Conservation (phyloP, 1,139 yeast species). For the Suhomyces atakaporum region DNA sequence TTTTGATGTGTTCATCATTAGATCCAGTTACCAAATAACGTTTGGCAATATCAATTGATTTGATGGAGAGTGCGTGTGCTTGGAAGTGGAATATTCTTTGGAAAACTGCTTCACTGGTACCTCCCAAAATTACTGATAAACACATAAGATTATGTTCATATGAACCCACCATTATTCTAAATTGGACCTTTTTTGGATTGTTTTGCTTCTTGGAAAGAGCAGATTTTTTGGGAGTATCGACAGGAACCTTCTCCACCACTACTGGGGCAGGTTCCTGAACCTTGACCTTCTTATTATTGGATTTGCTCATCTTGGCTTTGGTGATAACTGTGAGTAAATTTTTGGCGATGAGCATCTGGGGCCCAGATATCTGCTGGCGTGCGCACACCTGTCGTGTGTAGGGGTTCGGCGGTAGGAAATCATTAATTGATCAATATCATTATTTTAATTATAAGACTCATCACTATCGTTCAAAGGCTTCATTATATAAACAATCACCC, state of each 20-base stretch:
- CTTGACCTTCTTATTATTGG: constrained; percentile 2
- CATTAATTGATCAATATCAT: neutral
- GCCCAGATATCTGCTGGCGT: neutral
- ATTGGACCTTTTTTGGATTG: constrained; percentile 29
- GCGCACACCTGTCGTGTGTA: constrained; percentile 1
- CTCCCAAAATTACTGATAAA: constrained; percentile 64
- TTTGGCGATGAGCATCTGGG: constrained; percentile 8
- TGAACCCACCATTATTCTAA: constrained; percentile 89
- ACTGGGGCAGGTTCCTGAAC: constrained; percentile 3
- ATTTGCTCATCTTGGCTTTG: constrained; percentile 3
- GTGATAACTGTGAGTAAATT: neutral
- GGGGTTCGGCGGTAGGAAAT: neutral
- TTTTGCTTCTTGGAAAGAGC: neutral
- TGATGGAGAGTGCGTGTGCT: constrained; percentile 87
- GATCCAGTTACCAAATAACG: constrained; percentile 92
- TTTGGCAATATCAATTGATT: constrained; percentile 79
- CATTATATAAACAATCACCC: too few species aligned
- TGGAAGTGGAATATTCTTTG: constrained; percentile 95
- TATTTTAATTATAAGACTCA: neutral
- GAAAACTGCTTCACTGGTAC: constrained; percentile 55
- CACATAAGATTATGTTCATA: constrained; percentile 92
- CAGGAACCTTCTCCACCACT: neutral
- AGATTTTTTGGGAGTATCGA: neutral
- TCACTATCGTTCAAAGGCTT: too few species aligned
- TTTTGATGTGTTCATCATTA: constrained; percentile 92